A percentile compares a stretch with the other conserved stretches of the same genome.
Evolutionary conservation across 1,284 basidiomycete genomes (phyloP).

Genomic region (Golubevia sp.): DNA sequence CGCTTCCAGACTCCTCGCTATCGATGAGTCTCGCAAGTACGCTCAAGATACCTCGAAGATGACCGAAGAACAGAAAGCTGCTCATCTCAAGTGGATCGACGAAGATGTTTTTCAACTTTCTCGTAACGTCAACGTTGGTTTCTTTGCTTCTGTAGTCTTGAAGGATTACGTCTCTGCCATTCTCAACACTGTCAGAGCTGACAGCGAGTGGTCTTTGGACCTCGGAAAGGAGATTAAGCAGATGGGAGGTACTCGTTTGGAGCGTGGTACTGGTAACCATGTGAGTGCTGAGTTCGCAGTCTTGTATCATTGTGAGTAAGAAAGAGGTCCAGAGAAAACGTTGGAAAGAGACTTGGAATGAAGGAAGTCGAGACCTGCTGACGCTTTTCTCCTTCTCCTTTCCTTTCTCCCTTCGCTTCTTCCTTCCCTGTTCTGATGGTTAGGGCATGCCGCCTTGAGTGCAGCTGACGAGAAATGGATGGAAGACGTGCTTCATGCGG

Average conservation of each 20-base stretch:
- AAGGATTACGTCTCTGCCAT: constrained; percentile 46
- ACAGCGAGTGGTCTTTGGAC: constrained; percentile 39
- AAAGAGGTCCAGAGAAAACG: no score
- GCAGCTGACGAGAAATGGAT: constrained; percentile 44
- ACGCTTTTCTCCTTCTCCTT: neutral
- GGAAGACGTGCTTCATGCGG: constrained; percentile 21
- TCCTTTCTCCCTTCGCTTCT: no score
- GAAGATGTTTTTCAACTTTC: constrained; percentile 64
- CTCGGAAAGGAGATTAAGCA: constrained; percentile 31
- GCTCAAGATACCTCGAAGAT: constrained; percentile 61
- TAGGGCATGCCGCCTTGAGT: constrained; percentile 34
- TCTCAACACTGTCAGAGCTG: constrained; percentile 34
- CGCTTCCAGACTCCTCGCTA: constrained; percentile 71
- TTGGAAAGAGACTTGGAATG: no score
- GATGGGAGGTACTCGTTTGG: constrained; percentile 17
- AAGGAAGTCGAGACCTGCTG: no score
- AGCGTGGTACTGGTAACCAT: constrained; percentile 36
- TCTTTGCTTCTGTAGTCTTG: constrained; percentile 18
- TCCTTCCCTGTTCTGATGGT: no score
- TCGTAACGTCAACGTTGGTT: constrained; percentile 20
- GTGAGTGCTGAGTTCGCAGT: constrained; percentile 31
- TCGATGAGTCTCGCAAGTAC: constrained; percentile 69
- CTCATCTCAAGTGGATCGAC: constrained; percentile 25
- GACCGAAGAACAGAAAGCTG: constrained; percentile 3
- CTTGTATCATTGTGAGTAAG: constrained; percentile 31